Evolutionary conservation across 495 filamentous ascomycete species (phyloP).

Genomic region (Trichoderma gamsii): DNA sequence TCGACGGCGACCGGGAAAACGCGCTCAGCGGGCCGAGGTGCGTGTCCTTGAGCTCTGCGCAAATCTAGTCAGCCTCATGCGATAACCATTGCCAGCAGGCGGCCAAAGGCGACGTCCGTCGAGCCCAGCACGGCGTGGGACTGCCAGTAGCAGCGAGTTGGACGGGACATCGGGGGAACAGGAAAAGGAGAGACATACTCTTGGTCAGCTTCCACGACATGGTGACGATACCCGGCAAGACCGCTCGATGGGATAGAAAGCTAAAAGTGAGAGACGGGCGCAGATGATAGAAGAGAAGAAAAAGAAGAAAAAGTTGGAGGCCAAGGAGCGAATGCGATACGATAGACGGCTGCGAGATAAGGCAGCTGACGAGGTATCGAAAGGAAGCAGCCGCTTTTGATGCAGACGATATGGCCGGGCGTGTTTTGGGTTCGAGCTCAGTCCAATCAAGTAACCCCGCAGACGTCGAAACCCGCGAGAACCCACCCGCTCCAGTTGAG

Average conservation of each 20-base stretch:
- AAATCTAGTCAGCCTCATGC: neutral
- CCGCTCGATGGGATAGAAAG: neutral
- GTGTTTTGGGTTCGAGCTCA: neutral
- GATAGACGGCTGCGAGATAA: neutral
- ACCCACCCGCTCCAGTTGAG: neutral
- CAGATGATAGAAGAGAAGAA: neutral
- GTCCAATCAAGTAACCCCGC: conserved; percentile 12
- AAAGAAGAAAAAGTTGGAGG: neutral
- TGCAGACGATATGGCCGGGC: conserved; percentile 6
- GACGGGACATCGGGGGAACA: neutral
- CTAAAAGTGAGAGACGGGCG: neutral
- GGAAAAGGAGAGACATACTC: conserved; percentile 50
- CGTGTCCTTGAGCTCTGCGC: conserved; percentile 91
- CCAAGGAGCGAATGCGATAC: neutral
- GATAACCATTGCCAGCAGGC: neutral
- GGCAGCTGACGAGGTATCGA: neutral
- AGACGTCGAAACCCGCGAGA: neutral
- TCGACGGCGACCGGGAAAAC: conserved; percentile 87
- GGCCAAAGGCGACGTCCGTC: neutral
- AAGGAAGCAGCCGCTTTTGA: neutral
- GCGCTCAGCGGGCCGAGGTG: conserved; percentile 83
- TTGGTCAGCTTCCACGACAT: conserved; percentile 97
- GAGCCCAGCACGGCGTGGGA: neutral
- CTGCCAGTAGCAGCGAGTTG: neutral
- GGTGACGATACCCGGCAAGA: neutral